Evolutionary conservation across 805 yeast species (phyloP), one percentile per base, ranked within the genome.

Genomic region (Kockiozyma suomiensis): DNA sequence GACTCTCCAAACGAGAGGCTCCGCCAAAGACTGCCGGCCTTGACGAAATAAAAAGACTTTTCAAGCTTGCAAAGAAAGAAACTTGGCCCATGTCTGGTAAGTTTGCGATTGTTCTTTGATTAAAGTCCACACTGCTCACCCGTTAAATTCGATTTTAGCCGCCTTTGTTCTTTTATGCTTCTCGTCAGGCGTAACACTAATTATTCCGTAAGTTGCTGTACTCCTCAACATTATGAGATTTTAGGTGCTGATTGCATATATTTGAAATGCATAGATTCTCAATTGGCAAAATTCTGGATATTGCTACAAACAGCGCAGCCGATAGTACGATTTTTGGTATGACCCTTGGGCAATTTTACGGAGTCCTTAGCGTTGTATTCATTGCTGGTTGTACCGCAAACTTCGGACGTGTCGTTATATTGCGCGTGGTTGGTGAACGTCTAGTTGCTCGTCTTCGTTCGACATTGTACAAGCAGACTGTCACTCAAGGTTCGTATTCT

Each of bases 271-370:
- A 10, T 10, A 58, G 61, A 17, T 58, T 62, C 52, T 48, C 90
- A 25, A 87, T 93, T 58, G 98, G 98, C 33, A 88, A 88, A 69
- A 85, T 92, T 50, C 81, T 93, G 21, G 98, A 92, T 72, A 81
- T 85, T 1, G 85, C 88, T 3, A 81, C 77, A 23, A 74, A 74
- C 26, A 70, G 68, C 19, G 70, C 72, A 6, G 67, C 70, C 4
- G 72, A 73, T 25, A 62, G 35, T 26, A 43, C 62, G n/a, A 76
- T 81, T 15, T 80, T 81, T 61, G 96, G 96, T 0, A 70, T 89
- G 13, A 78, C 88, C 0, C 79, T 84, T 54, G 68, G 75, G n/a
- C 81, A 82, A 46, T 93, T 93, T 72, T 87, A 87, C 69, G 68
- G 78, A 0, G 84, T 82, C 0, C 74, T 90, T 48, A 83, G 83